Percentiles rank a stretch among this genome's conserved stretches.
Evolutionary conservation across 371 early-diverging fungal species (phyloP).

Genomic region (Mucor plumbeus): DNA sequence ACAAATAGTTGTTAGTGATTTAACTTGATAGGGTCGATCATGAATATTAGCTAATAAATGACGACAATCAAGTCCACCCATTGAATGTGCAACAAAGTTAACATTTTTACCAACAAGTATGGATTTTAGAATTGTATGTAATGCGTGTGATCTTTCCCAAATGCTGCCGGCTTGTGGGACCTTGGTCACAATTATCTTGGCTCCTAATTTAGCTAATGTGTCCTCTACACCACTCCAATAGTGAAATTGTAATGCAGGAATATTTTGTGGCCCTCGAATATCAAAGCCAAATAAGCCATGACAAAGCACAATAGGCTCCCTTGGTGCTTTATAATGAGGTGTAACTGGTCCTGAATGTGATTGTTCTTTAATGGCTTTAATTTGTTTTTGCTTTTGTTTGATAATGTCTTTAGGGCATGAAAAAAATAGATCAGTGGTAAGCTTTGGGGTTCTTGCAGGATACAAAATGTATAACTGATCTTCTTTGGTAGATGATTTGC

Average conservation of each 20-base stretch:
- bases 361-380: conserved; percentile 16
- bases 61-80: conserved; percentile 92
- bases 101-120: conserved; percentile 63
- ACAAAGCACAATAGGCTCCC: conserved; percentile 85
- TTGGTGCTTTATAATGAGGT: conserved; percentile 74
- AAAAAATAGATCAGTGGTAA: conserved; percentile 22
- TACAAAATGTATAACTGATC: conserved; percentile 18
- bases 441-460: conserved; percentile 19
- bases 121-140: conserved; percentile 68
- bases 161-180: conserved; percentile 86
- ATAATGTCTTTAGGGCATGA: conserved; percentile 9
- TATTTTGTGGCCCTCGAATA: conserved; percentile 71
- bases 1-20: conserved; percentile 85
- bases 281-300: conserved; percentile 94
- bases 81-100: conserved; percentile 92
- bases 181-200: conserved; percentile 79
- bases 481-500: not conserved
- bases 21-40: conserved; percentile 65
- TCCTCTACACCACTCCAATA: conserved; percentile 92
- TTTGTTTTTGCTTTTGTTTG: not conserved
- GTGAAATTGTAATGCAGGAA: conserved; percentile 85
- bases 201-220: conserved; percentile 80
- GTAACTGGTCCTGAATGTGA: conserved; percentile 51
- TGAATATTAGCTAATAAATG: conserved; percentile 82
- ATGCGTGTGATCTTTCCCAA: conserved; percentile 76